Evolutionary conservation across 1,139 yeast species (phyloP), one percentile per base, ranked within the genome.

Genomic region (Lodderomyces parapsilosis): DNA sequence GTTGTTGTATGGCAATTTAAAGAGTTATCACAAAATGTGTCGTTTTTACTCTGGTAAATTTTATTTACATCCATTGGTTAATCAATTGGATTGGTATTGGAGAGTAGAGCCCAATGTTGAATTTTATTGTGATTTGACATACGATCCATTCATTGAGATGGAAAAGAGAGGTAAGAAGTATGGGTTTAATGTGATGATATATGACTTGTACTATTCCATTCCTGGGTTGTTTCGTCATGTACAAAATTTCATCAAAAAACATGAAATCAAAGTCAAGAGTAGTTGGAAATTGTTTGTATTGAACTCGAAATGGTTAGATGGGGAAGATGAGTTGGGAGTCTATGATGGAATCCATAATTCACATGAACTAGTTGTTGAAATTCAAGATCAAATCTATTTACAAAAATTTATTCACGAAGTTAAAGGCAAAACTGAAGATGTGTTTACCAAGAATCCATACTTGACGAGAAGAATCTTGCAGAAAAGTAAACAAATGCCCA

Each of bases 61-160:
- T 58, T 87, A 80, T 66, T 77, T 81, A 49, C 95, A 90, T 60
- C 85, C 84, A 3, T 60, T 86, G 48, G 81, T 91, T 39, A 70
- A 60, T 43, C 72, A 79, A 44, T 74, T 80, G 48, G 89, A 88
- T 48, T 90, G 96, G 94, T 90, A 89, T 65, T 90, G 97, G 96
- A 73, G 97, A 43, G 89, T 91, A 8, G 97, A 91, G 61, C 97
- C 97, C 1, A 84, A 86, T 50, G 93, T 91, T 36, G 84, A 87
- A 50, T 90, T 87, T 60, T 89, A 74, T 58, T 91, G 98, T 64
- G 97, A 90, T 60, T 66, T 89, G 40, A 86, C 96, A 0, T 89
- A 90, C 63, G 97, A 91, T 63, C 96, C 96, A 15, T 91, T 91
- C 58, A 55, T 76, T 20, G 90, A 85, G 55, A 88, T 91, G 97